Base-by-base conservation (phyloP, 805 yeast genomes). In the Candida broadrunensis region DNA sequence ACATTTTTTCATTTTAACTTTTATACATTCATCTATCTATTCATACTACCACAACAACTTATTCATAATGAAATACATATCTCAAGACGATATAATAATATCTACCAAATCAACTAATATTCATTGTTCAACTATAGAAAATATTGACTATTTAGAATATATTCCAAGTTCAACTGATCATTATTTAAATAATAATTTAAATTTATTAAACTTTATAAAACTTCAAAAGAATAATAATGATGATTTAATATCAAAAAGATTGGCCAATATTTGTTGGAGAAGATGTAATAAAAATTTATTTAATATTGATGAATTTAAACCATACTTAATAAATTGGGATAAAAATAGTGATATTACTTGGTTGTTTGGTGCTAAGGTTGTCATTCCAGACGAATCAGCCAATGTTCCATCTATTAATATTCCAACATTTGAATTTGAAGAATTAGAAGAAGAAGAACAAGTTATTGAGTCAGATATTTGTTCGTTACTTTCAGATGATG, bases 291-390 rank as follows among this genome's bases (percentile, higher is more conserved):
- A 67, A 46, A 63, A 62, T 39, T 45, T 63, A 33, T 38, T 51
- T 30, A 23, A 49, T 5, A 52, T 70, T 17, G 34, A 38, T 14
- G 68, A 63, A 38, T 43, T 71, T 6, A 53, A 65, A 39, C 81
- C 83, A 1, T 56, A 63, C 4, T 45, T 46, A 26, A 75, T 77
- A 31, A 77, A 77, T 54, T 77, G 83, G 83, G 68, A 64, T 49
- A 77, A 77, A 50, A 68, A 62, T 41, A 73, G 74, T 43, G 83
- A 77, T 50, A 68, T 75, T 36, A 77, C 81, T 3, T 75, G 77
- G 64, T 61, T 77, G 37, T 77, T 72, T 49, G 83, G 82, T 1
- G 82, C 83, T 16, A 61, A 63, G 42, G 56, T 55, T 42, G 44
- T 39, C 8, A 20, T 31, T 17, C 36, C 33, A 25, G 33, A 34